Base-by-base conservation (phyloP, 257 asterid genomes). In the Primulina tabacum region DNA sequence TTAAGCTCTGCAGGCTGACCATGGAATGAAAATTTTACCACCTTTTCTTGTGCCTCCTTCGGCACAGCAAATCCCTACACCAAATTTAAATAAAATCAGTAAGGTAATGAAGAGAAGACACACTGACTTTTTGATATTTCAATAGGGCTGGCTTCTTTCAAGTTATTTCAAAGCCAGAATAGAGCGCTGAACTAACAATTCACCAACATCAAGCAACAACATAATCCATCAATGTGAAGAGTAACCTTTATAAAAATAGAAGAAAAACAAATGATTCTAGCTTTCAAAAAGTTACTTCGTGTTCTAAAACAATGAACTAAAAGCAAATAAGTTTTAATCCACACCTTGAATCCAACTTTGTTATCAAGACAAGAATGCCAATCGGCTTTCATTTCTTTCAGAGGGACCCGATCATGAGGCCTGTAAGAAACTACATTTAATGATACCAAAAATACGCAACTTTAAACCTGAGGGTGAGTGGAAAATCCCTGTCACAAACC, bases 331-430 rank as follows among this genome's bases (percentile, higher is more conserved):
- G 69, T 67, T 72, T 60, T 56, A 59, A 64, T 55, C 56, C 79
- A 84, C 78, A 90, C 96, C 96, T 92, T 92, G 88, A 92, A 92
- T 62, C 98, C 98, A 75, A 85, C 90, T 83, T 89, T 87, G 81
- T 69, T 92, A 67, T 92, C 88, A 68, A 92, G 97, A 83, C 98
- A 92, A 67, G 90, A 83, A 80, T 82, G 95, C 98, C 97, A 92
- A 77, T 92, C 98, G 57, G 82, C 78, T 84, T 92, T 92, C 98
- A 92, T 90, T 37, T 88, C 95, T 79, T 83, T 92, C 83, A 90
- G 73, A 60, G 87, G 74, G 66, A 92, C 98, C 10, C 97, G 90
- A 50, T 92, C 98, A 85, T 92, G 98, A 68, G 98, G 97, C 83
- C 98, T 92, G 66, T 24, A 72, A 62, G 75, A 73, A 68, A 68